Base-by-base conservation (phyloP, 2,329 filamentous ascomycete species). In the Diaporthe australafricana region DNA sequence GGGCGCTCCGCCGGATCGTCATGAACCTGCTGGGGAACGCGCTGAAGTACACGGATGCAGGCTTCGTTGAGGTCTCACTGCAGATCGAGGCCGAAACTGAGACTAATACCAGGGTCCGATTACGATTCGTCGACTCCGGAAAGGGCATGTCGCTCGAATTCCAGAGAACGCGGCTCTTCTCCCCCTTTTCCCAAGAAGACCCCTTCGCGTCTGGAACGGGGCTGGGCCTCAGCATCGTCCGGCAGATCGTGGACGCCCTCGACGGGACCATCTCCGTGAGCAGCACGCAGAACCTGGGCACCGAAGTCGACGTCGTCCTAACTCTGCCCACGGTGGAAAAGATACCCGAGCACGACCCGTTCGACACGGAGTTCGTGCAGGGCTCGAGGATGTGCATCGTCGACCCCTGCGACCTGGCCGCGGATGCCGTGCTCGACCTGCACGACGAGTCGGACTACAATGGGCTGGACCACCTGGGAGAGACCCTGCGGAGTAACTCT, bases 161-260 rank as follows among this genome's bases (percentile, higher is more conserved):
- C 74, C 80, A 93, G 17, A 83, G 87, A 25, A 86, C 88, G 5
- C 85, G 86, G 16, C 79, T 93, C 0, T 93, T 90, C 76, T 88
- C 86, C 0, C 89, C 91, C 0, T 93, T 93, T 73, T 80, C 85
- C 0, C 91, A 94, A 73, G 92, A 93, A 75, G 86, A 92, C 66
- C 80, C 83, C 0, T 78, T 93, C 1, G 84, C 87, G 0, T 85
- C 87, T 0, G 91, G 91, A 0, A 88, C 89, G 0, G 91, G 91
- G 0, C 81, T 94, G 0, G 92, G 92, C 0, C 80, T 94, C 32
- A 91, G 88, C 53, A 88, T 94, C 16, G 91, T 93, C 2, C 86
- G 87, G 20, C 82, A 84, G 70, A 88, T 93, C 12, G 87, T 91
- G 1, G 83, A 86, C 22, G 85, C 88, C 9, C 81, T 93, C 0